phyloP scores from a whole-genome alignment of 176 grass and related monocot genomes.

The Tuctoria greenei region DNA sequence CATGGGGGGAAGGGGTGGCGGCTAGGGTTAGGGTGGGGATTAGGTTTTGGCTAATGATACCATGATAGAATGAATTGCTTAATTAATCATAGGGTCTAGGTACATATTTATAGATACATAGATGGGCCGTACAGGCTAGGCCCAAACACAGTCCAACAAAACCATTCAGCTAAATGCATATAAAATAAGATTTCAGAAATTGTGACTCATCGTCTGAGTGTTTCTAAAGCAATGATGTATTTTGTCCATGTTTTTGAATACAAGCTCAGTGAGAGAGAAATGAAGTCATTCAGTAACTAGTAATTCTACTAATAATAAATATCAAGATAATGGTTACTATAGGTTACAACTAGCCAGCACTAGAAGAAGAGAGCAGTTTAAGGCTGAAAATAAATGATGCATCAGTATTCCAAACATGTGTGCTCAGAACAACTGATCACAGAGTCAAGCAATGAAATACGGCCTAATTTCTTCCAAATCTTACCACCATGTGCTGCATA shows the following conservation, averaged over 20 bases:
- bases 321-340: conserved; percentile 27
- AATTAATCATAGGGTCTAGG: too few relatives aligned
- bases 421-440: conserved; percentile 11
- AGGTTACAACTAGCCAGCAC: background rate
- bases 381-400: conserved; percentile 2
- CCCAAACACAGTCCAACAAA: too few relatives aligned
- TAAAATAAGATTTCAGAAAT: conserved; percentile 3
- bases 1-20: too few relatives aligned
- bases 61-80: too few relatives aligned
- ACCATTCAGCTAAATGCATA: conserved; percentile 26
- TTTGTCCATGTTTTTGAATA: conserved; percentile 1
- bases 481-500: conserved; percentile 6
- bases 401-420: background rate
- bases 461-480: conserved; percentile 23
- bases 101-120: too few relatives aligned
- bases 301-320: conserved; percentile 10
- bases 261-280: conserved; percentile 19
- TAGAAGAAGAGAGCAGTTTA: conserved; percentile 19
- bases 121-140: too few relatives aligned
- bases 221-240: conserved; percentile 13
- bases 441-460: background rate
- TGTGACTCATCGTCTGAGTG: background rate
- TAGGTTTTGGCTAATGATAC: too few relatives aligned
- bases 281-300: conserved; percentile 8
- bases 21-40: too few relatives aligned